phyloP scores from a whole-genome alignment of 495 filamentous ascomycete genomes.

The Xylaria venustula region DNA sequence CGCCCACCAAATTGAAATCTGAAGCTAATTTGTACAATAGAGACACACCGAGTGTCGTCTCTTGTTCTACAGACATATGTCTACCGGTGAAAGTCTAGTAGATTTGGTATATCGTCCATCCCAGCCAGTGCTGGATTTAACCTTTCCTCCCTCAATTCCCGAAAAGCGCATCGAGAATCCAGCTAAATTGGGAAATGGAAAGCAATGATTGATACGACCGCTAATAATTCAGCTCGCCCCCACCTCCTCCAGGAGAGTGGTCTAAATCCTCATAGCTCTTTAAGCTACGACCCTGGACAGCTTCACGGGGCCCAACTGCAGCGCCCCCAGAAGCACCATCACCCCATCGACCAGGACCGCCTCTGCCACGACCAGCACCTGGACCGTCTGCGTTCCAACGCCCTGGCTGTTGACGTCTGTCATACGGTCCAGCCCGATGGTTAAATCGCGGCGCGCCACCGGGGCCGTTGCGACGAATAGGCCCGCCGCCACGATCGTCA shows the following conservation, averaged over 20 bases:
- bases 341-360: conserved; percentile 58
- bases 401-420: conserved; percentile 45
- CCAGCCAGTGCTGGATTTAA: background rate
- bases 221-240: conserved; percentile 64
- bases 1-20: background rate
- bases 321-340: conserved; percentile 63
- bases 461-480: conserved; percentile 45
- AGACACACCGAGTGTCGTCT: background rate
- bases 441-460: conserved; percentile 41
- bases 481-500: conserved; percentile 48
- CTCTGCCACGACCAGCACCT: conserved; percentile 44
- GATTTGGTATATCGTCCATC: background rate
- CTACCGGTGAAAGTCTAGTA: background rate
- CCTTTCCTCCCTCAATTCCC: background rate
- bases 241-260: conserved; percentile 60
- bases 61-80: background rate
- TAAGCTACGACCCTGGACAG: conserved; percentile 82
- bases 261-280: conserved; percentile 98
- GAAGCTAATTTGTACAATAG: conserved; percentile 12
- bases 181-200: background rate
- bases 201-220: background rate
- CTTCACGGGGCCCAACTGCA: conserved; percentile 76
- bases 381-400: conserved; percentile 38
- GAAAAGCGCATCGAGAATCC: background rate
- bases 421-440: conserved; percentile 49